These are phyloP conservation scores for Lepidopterella palustris DNA, from an alignment of 495 filamentous ascomycete species.

Conservation along the genomic window DNA sequence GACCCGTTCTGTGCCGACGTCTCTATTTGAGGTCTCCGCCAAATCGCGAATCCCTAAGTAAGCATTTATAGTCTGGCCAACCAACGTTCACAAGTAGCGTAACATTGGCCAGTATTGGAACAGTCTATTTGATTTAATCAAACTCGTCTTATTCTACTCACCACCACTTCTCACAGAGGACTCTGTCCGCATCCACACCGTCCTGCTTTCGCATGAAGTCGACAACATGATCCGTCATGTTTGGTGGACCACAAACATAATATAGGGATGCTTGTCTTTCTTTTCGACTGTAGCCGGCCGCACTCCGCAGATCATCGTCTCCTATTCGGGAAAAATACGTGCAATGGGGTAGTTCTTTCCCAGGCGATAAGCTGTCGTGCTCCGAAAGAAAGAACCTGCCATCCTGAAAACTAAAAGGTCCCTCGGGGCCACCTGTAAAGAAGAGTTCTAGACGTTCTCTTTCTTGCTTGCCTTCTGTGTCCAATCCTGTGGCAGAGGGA, in stretches of 20 bases:
- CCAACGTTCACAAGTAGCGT: too few relatives aligned
- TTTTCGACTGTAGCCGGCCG: not conserved
- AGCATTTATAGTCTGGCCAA: too few relatives aligned
- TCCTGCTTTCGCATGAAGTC: conserved; percentile 44
- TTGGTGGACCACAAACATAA: conserved; percentile 74
- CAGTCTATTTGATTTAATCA: too few relatives aligned
- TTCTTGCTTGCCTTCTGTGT: not conserved
- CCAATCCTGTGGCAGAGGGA: not conserved
- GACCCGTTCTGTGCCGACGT: too few relatives aligned
- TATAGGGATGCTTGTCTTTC: conserved; percentile 50
- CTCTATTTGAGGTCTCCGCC: too few relatives aligned
- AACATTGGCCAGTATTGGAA: too few relatives aligned
- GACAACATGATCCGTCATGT: conserved; percentile 76
- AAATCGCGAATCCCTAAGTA: too few relatives aligned
- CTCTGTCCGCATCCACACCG: conserved; percentile 49
- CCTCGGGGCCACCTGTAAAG: conserved; percentile 10
- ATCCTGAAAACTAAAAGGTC: not conserved
- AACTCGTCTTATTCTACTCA: conserved; percentile 39
- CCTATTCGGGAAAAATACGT: not conserved
- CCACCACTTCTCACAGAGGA: conserved; percentile 89
- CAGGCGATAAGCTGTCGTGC: not conserved
- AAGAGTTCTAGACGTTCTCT: conserved; percentile 20
- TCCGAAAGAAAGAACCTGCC: too few relatives aligned
- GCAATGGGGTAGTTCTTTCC: not conserved
- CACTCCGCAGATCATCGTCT: not conserved